Conservation (phyloP, 805 yeast genomes). For the Teunomyces lycoperdinae region DNA sequence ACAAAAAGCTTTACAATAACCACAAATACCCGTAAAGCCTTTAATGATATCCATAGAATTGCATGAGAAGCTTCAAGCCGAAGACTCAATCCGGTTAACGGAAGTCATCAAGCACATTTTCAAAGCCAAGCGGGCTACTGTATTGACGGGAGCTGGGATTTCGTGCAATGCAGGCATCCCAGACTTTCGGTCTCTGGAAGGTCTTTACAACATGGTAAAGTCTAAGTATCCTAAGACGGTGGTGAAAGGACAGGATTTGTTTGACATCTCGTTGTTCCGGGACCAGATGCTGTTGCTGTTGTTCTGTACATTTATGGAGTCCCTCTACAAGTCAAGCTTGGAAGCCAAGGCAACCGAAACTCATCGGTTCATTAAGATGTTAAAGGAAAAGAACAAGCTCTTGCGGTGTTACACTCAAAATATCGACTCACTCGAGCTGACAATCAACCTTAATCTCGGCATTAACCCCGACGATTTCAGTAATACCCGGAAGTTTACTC, state of each 20-base stretch:
- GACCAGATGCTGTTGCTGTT: slow-evolving; percentile 60
- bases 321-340: slow-evolving; percentile 60
- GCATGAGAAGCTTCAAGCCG: slow-evolving; percentile 1
- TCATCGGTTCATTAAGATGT: slow-evolving; percentile 65
- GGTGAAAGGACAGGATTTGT: slow-evolving; percentile 84
- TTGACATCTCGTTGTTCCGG: slow-evolving; percentile 80
- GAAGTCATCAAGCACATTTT: slow-evolving; percentile 41
- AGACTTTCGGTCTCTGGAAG: slow-evolving; percentile 83
- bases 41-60: slow-evolving; percentile 13
- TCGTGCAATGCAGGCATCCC: slow-evolving; percentile 98
- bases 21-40: background rate
- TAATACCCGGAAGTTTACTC: slow-evolving; percentile 24
- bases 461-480: slow-evolving; percentile 32
- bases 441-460: slow-evolving; percentile 62
- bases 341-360: slow-evolving; percentile 79
- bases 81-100: slow-evolving; percentile 28
- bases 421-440: slow-evolving; percentile 82
- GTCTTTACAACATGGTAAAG: slow-evolving; percentile 75
- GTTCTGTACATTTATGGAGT: slow-evolving; percentile 90
- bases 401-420: slow-evolving; percentile 91
- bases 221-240: slow-evolving; percentile 56
- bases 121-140: slow-evolving; percentile 58
- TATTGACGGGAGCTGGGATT: slow-evolving; percentile 94
- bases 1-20: background rate
- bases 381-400: slow-evolving; percentile 62